phyloP scores from a whole-genome alignment of 768 basidiomycete genomes.

The Leccinellum albellum region DNA sequence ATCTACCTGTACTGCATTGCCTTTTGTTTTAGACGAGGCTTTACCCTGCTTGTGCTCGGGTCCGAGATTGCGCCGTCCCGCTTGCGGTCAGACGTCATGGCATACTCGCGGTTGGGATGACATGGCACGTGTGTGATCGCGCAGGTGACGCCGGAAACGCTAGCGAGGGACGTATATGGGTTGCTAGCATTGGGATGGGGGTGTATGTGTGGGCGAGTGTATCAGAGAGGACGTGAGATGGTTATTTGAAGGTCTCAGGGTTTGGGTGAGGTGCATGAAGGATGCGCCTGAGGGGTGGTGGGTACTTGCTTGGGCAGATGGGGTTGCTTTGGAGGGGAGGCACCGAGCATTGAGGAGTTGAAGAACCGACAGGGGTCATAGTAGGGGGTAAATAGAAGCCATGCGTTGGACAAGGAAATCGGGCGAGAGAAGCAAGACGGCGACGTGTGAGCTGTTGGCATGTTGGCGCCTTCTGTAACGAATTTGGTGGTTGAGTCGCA shows the following conservation, averaged over 20 bases:
- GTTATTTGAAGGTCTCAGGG: conserved; percentile 28
- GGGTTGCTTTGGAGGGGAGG: conserved; percentile 23
- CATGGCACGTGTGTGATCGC: conserved; percentile 37
- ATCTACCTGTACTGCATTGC: conserved; percentile 35
- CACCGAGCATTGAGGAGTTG: conserved; percentile 26
- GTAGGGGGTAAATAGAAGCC: too few relatives aligned
- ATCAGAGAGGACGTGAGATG: conserved; percentile 38
- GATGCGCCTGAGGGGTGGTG: conserved; percentile 31
- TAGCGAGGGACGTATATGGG: conserved; percentile 28
- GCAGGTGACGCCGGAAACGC: conserved; percentile 32
- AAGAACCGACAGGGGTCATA: too few relatives aligned
- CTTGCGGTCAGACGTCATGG: conserved; percentile 29
- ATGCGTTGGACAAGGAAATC: neutral
- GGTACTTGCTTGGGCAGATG: neutral
- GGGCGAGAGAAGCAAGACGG: neutral
- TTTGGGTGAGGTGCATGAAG: conserved; percentile 26
- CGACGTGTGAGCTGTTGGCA: neutral
- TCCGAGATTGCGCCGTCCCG: conserved; percentile 36
- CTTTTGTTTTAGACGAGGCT: conserved; percentile 34
- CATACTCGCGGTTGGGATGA: conserved; percentile 30
- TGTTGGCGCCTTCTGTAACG: neutral
- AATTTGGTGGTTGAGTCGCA: neutral
- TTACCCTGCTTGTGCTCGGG: conserved; percentile 32
- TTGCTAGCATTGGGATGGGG: conserved; percentile 29
- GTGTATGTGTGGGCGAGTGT: conserved; percentile 34